Evolutionary conservation across 345 rosid genomes (phyloP), one percentile per base, ranked within the genome.

Genomic region (Citrus unshiu): DNA sequence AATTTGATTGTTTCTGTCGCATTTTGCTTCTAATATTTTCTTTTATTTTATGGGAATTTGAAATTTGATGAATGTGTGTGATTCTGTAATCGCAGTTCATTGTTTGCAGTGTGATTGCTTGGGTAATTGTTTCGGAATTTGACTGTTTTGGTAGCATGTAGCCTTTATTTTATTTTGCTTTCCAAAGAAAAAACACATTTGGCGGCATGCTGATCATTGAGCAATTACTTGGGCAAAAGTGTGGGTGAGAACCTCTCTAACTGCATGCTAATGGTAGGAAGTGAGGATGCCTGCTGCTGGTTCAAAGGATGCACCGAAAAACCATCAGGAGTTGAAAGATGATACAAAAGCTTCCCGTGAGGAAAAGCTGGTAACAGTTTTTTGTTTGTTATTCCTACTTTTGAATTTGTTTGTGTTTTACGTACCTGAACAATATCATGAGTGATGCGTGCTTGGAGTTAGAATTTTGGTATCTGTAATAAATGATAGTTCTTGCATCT

Each of bases 251-350:
- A 40, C 46, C 69, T 73, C 37, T 77, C 83, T 84, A 79, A 89
- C 72, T 63, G 64, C 30, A 9, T 60, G 32, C 71, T 77, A 63
- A 82, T 85, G 78, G 56, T 87, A 94, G 98, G 99, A 96, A 91
- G 98, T 93, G 83, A 86, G 99, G 87, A 91, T 96, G 95, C 99
- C 98, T 39, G 97, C 99, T 74, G 98, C 99, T 76, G 98, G 98
- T 75, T 82, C 93, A 58, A 96, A 93, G 84, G 98, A 93, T 32
- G 86, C 83, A 19, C 85, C 90, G 40, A 96, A 94, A 85, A 92
- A 82, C 32, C 91, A 88, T 19, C 89, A 85, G 78, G 94, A 91
- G 83, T 79, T 96, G 81, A 96, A 93, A 78, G 97, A 93, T 80
- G 98, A 96, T 75, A 94, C 97, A 7, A 92, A 84, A 83, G 77